Evolutionary conservation across 2,329 filamentous ascomycete species (phyloP), one percentile per base, ranked within the genome.

Genomic region (Ceratocystis variospora): DNA sequence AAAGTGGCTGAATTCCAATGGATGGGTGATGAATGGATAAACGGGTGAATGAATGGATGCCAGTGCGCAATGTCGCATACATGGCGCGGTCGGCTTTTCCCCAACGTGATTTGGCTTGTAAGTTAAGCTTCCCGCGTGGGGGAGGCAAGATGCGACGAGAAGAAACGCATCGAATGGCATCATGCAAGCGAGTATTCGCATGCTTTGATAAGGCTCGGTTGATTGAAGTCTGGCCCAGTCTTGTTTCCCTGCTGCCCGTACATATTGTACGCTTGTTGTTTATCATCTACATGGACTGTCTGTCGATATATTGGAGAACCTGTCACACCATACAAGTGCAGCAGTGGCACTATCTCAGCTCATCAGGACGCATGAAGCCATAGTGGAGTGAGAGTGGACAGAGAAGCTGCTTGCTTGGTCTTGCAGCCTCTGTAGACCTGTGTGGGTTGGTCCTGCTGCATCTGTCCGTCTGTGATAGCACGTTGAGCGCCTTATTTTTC

Each of bases 311-410:
- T 19, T 50, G 48, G 48, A 50, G 48, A 50, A 50, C 22, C 3
- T 19, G 48, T 50, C 48, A 12, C 10, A 50, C 48, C 22, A 57
- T n/a, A n/a, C 46, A 50, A 57, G 25, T 31, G 53, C 28, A 57
- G 22, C 28, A n/a, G 53, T 57, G 53, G 53, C 53, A 57, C 53
- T 31, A 28, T 57, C 53, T 57, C 53, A 57, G 53, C 53, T 57
- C 53, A 31, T n/a, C 22, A 19, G 17, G 53, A 31, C 6, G 53
- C 53, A 57, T 17, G 22, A 57, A 28, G 53, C 53, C 53, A 57
- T 15, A 3, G 50, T 55, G 45, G 37, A 41, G 37, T 41, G 37
- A 41, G 37, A 19, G 48, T 50, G 22, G 53, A 17, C 31, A 31
- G 53, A 57, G 53, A 28, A 22, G 15, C 25, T 57, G 25, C 22